These are phyloP conservation scores for Russula sp. DNA, from an alignment of 768 basidiomycete species.

Conservation along the genomic window DNA sequence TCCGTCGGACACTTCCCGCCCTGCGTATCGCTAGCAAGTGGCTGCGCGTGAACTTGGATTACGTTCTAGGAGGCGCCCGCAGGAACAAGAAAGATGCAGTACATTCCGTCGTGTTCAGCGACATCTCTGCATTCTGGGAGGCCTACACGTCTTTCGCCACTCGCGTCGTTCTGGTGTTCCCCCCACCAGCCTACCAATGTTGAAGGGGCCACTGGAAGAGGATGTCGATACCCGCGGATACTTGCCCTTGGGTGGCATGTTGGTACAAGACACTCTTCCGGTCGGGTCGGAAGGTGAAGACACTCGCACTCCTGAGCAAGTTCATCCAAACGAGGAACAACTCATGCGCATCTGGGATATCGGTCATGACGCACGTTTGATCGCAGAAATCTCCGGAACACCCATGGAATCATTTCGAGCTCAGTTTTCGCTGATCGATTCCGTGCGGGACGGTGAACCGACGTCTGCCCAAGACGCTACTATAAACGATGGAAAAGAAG, in stretches of 20 bases:
- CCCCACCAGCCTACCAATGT: conserved; percentile 50
- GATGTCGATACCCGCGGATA: conserved; percentile 89
- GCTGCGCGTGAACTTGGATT: conserved; percentile 64
- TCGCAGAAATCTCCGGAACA: conserved; percentile 37
- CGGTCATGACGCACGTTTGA: conserved; percentile 60
- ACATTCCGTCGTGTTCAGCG: conserved; percentile 38
- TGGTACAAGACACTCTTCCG: conserved; percentile 38
- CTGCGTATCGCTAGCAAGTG: conserved; percentile 88
- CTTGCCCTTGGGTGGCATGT: conserved; percentile 66
- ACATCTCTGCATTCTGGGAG: conserved; percentile 62
- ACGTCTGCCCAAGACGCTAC: conserved; percentile 1
- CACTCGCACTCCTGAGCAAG: conserved; percentile 36
- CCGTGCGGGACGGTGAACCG: conserved; percentile 14
- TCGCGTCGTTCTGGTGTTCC: conserved; percentile 63
- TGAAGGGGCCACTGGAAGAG: conserved; percentile 74
- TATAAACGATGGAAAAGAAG: background rate
- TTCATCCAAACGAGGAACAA: conserved; percentile 93
- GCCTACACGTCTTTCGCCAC: conserved; percentile 65
- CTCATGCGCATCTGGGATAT: conserved; percentile 91
- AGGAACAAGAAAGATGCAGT: conserved; percentile 22
- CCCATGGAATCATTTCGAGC: conserved; percentile 22
- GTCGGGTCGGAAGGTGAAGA: conserved; percentile 14
- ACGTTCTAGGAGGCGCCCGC: conserved; percentile 23
- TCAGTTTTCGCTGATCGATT: conserved; percentile 27
- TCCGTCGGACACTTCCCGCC: conserved; percentile 82